Percentiles rank a stretch among this genome's conserved stretches.
Conservation (phyloP, 371 early-diverging fungal species). For the Mortierella polycephala region DNA sequence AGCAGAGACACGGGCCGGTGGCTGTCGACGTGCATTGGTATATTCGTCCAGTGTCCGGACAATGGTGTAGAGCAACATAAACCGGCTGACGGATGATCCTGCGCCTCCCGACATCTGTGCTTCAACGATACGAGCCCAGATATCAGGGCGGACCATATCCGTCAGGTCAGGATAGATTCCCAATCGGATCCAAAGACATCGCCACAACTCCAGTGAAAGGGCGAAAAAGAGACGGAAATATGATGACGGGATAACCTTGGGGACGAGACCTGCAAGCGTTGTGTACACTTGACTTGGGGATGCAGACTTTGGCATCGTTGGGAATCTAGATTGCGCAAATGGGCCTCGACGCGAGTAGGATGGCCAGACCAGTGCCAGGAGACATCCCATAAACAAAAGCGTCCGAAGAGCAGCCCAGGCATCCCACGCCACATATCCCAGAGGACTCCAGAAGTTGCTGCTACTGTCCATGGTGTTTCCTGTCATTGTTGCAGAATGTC, state of each 20-base stretch:
- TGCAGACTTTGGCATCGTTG: conserved; percentile 39
- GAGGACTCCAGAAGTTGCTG: conserved; percentile 15
- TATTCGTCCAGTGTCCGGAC: conserved; percentile 52
- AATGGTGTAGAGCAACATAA: conserved; percentile 51
- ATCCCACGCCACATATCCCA: conserved; percentile 38
- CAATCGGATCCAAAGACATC: conserved; percentile 52
- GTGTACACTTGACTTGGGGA: conserved; percentile 38
- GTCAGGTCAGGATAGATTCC: conserved; percentile 50
- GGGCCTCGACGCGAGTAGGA: conserved; percentile 44
- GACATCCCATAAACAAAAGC: conserved; percentile 45
- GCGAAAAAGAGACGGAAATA: conserved; percentile 43
- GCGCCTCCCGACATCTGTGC: conserved; percentile 52
- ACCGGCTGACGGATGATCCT: conserved; percentile 36
- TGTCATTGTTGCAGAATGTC: conserved; percentile 6
- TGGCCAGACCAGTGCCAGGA: conserved; percentile 44
- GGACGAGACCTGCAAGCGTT: conserved; percentile 32
- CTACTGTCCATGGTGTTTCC: not conserved
- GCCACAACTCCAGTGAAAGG: conserved; percentile 43
- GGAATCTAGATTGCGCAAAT: conserved; percentile 44
- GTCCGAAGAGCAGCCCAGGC: conserved; percentile 45
- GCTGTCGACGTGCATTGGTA: conserved; percentile 51
- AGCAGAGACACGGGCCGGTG: conserved; percentile 51
- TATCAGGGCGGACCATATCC: conserved; percentile 52
- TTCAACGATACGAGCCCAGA: conserved; percentile 51
- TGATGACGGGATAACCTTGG: conserved; percentile 39